phyloP scores from a whole-genome alignment of 2,329 filamentous ascomycete species.

The Colletotrichum sidae region DNA sequence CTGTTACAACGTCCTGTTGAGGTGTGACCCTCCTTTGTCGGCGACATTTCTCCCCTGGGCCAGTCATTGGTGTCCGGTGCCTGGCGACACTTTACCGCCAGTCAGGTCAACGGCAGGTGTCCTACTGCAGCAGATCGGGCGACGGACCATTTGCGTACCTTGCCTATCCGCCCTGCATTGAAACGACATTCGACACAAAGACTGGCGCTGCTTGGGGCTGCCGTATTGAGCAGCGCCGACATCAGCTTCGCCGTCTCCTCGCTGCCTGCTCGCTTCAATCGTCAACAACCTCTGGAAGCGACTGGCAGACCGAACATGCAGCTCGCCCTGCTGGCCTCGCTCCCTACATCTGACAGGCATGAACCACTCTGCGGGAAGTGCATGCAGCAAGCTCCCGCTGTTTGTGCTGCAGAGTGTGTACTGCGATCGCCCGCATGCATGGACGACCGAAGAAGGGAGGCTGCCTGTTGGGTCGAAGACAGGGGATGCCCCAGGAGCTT shows the following conservation, averaged over 20 bases:
- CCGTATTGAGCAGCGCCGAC: not conserved
- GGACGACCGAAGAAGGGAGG: not conserved
- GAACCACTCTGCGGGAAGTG: conserved; percentile 20
- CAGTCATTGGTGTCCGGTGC: conserved; percentile 1
- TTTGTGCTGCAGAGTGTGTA: conserved; percentile 23
- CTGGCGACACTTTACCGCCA: conserved; percentile 10
- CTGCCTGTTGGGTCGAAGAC: conserved; percentile 25
- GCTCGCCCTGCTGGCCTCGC: conserved; percentile 25
- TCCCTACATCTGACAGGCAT: conserved; percentile 19
- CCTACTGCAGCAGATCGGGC: conserved; percentile 17
- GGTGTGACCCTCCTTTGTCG: not conserved
- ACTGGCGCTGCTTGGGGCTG: not conserved
- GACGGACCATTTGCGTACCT: conserved; percentile 20
- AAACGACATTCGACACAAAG: conserved; percentile 12
- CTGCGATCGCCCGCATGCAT: conserved; percentile 23
- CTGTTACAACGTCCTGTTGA: not conserved
- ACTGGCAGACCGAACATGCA: conserved; percentile 25
- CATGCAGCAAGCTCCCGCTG: not conserved
- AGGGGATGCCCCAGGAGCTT: conserved; percentile 21
- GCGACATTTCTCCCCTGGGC: not conserved
- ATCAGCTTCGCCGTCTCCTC: not conserved
- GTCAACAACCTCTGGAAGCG: conserved; percentile 3
- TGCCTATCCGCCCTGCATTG: conserved; percentile 29
- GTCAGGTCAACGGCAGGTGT: not conserved
- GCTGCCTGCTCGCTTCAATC: not conserved